Evolutionary conservation across 305 asterid genomes (phyloP).

Genomic region (Plantago lanceolata): DNA sequence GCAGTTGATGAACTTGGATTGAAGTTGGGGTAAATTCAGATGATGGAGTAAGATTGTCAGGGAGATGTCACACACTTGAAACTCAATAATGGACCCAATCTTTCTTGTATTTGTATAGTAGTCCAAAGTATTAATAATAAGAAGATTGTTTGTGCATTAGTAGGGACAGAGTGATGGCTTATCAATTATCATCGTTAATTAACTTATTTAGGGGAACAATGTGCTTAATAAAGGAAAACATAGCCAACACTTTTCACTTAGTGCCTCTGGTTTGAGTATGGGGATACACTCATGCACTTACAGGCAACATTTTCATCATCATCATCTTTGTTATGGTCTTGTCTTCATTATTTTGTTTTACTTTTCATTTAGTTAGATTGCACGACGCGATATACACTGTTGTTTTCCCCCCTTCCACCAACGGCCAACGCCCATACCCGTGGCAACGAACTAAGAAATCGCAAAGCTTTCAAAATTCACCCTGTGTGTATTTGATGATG

Average conservation of each 20-base stretch:
- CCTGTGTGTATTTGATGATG: not conserved
- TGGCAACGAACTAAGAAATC: too few species aligned
- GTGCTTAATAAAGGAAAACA: slow-evolving; percentile 30
- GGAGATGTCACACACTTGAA: slow-evolving; percentile 40
- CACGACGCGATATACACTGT: too few species aligned
- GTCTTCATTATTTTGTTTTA: too few species aligned
- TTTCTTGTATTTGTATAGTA: not conserved
- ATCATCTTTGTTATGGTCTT: too few species aligned
- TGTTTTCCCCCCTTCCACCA: too few species aligned
- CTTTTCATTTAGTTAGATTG: too few species aligned
- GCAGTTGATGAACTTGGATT: slow-evolving; percentile 30
- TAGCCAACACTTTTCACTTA: slow-evolving; percentile 19
- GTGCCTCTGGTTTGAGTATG: slow-evolving; percentile 15
- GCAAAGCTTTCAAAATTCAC: too few species aligned
- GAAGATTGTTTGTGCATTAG: slow-evolving; percentile 6
- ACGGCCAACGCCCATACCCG: too few species aligned
- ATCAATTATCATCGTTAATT: slow-evolving; percentile 29
- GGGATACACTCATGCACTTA: not conserved
- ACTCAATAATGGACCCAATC: slow-evolving; percentile 34
- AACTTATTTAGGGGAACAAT: slow-evolving; percentile 25
- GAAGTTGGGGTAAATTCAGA: slow-evolving; percentile 41
- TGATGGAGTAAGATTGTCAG: slow-evolving; percentile 29
- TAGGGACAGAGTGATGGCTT: slow-evolving; percentile 24
- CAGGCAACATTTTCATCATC: not conserved
- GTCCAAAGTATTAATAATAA: not conserved